Evolutionary conservation across 1,284 basidiomycete species (phyloP).

Genomic region (Puccinia novopanici): DNA sequence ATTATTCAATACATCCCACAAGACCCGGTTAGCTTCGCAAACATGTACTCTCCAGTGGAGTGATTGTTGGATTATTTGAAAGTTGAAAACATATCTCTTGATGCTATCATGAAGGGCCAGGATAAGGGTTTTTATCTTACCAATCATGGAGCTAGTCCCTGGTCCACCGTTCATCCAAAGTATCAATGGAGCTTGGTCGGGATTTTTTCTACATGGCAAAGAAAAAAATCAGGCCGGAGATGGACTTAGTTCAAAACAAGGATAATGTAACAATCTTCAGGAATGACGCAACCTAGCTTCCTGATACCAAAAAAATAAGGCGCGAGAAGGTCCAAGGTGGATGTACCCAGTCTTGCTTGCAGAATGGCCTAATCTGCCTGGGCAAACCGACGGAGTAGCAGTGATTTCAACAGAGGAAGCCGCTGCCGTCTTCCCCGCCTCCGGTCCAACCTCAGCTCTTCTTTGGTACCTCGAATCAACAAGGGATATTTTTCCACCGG

Average conservation of each 20-base stretch:
- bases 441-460: too few relatives aligned
- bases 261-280: background rate
- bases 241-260: background rate
- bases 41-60: background rate
- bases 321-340: background rate
- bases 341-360: constrained; percentile 10
- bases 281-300: background rate
- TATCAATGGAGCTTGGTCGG: constrained; percentile 37
- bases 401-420: background rate
- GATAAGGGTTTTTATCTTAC: background rate
- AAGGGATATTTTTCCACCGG: too few relatives aligned
- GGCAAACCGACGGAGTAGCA: background rate
- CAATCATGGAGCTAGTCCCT: constrained; percentile 40
- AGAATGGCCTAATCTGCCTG: background rate
- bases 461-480: too few relatives aligned
- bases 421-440: too few relatives aligned
- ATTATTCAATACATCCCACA: background rate
- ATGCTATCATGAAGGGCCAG: too few relatives aligned
- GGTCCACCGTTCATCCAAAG: constrained; percentile 46
- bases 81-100: too few relatives aligned
- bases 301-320: constrained; percentile 27
- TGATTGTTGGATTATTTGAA: background rate
- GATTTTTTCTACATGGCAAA: constrained; percentile 19
- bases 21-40: background rate
- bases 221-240: background rate